phyloP scores from a whole-genome alignment of 140 eudicot species.

The Flaveria floridana region DNA sequence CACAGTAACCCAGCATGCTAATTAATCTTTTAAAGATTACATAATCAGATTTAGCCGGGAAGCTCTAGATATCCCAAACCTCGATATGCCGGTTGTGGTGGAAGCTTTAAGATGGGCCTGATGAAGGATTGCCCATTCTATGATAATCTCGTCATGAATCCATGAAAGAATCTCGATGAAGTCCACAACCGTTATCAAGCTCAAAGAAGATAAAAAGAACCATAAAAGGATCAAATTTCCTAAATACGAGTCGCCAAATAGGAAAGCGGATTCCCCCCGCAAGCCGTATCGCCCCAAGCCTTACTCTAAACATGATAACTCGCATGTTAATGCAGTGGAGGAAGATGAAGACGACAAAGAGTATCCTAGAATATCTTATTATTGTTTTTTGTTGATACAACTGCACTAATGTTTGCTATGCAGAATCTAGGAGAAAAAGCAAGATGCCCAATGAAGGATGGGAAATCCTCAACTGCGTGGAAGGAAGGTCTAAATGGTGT shows the following conservation, averaged over 20 bases:
- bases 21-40: no score
- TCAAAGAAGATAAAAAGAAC: not conserved
- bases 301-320: not conserved
- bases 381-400: not conserved
- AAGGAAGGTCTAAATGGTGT: no score
- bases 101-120: not conserved
- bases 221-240: not conserved
- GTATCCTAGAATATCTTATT: not conserved
- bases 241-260: no score
- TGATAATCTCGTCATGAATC: not conserved
- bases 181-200: not conserved
- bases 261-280: not conserved
- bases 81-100: no score
- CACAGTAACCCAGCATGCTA: no score
- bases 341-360: not conserved
- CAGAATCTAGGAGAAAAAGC: not conserved
- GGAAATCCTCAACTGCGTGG: no score
- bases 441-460: not conserved
- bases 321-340: not conserved
- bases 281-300: not conserved
- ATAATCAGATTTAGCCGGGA: no score
- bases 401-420: not conserved
- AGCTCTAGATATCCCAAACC: no score
- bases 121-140: no score
- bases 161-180: not conserved